Evolutionary conservation across 495 filamentous ascomycete genomes (phyloP), one percentile per base, ranked within the genome.

Genomic region (Tuber magnatum): DNA sequence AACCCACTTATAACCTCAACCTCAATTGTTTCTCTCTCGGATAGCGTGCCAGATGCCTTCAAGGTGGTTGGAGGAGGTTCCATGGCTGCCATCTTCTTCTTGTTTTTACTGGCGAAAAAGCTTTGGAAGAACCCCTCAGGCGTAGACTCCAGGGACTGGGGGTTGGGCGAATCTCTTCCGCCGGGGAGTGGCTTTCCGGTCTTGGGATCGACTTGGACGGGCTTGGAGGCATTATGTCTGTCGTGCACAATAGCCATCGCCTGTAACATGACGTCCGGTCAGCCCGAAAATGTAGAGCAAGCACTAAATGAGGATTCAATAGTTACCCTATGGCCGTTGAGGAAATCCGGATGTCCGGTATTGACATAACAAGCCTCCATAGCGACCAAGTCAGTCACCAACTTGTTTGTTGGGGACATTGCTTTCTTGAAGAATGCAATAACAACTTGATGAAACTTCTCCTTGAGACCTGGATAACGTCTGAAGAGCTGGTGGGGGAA

Each of bases 61-160:
- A 99, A 88, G 61, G 88, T 92, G 69, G 96, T 89, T 77, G 95
- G 95, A 43, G 96, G 96, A 51, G 96, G 86, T 81, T 98, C 96
- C 96, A 98, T 98, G 74, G 94, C 93, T 38, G 96, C 96, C 88
- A 97, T 94, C 90, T 97, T 98, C 91, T 98, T 99, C 89, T 98
- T 99, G 84, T 97, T 98, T 88, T 97, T 98, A 73, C 90, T 92
- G 9, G 94, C 93, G 84, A 97, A 97, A 88, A 98, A 98, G 83
- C 92, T 94, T 75, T 94, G 94, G 83, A 97, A 97, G 87, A 98
- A 99, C 73, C 94, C 92, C 65, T 90, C 88, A 20, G 84, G 86
- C 5, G 87, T 85, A 24, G 86, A 82, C 77, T 90, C 90, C 9
- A 88, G 77, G 75, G 82, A 84, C 74, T 81, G 78, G n/a, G 86